Evolutionary conservation across 2,329 filamentous ascomycete genomes (phyloP), one percentile per base, ranked within the genome.

Genomic region (Didymella glomerata): DNA sequence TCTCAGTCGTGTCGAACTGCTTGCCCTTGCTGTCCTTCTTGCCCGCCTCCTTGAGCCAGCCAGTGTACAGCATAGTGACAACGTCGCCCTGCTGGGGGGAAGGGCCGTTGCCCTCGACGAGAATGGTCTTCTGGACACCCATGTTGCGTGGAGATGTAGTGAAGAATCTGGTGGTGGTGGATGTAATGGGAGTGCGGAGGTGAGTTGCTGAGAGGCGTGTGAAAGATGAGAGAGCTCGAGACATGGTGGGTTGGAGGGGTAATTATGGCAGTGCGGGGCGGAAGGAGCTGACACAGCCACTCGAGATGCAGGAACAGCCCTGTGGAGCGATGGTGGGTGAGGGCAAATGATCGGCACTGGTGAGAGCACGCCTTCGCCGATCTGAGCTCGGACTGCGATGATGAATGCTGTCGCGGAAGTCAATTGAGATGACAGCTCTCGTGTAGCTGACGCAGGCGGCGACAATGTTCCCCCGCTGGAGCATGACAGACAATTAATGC

Each of bases 1-100:
- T 59, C 65, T 88, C 84, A 25, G 93, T 96, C 61, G 88, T 90
- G 81, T 98, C 94, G 80, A 98, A 97, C 63, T 71, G 68, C 60
- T 70, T 72, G 65, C 70, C 70, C 68, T 73, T 73, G 30, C 65
- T 57, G 48, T 68, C 64, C 30, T 62, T 56, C 57, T 66, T 47
- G 59, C 65, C 67, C 4, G 53, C 47, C 11, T 63, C 65, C 57
- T 62, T 64, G 56, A 73, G 62, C 70, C 70, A 73, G 59, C 70
- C 70, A 7, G 70, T 73, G 68, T 73, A 73, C 48, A 70, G 64
- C 70, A 73, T 73, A 34, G 70, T 73, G 49, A 73, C 70, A 4
- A 25, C 57, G 64, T 73, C 70, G 55, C 70, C 70, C 58, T 71
- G 64, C 48, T 67, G 27, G 2, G 70, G 70, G 54, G 66, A 68